Evolutionary conservation across 345 rosid genomes (phyloP), one percentile per base, ranked within the genome.

Genomic region (Rubroshorea leprosula): DNA sequence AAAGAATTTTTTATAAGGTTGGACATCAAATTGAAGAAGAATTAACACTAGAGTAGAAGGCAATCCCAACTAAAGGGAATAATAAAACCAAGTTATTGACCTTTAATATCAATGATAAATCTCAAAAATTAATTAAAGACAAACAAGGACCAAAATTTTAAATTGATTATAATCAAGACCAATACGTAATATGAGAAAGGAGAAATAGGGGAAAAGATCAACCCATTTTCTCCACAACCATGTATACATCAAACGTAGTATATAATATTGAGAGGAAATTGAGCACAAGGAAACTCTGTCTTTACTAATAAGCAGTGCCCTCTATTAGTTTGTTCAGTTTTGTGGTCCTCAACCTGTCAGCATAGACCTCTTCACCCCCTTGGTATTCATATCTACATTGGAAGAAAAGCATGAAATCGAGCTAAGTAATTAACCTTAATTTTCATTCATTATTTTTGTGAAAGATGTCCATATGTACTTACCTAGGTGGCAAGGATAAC

Each of bases 331-430:
- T 84, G 69, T 62, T 60, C 54, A 84, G 23, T 63, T 89, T 89
- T 72, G 74, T 83, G 68, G 80, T 72, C 65, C 76, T 80, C 77
- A 89, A 64, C 69, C 88, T 80, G 61, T 89, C 95, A 14, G 83
- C 73, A 51, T 73, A 54, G 14, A 65, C 74, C 51, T 82, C 85
- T n/a, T n/a, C n/a, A 61, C 65, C 74, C 22, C 79, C 83, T 51
- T 78, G 83, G 59, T 72, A 64, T 46, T 80, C 88, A 54, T 74
- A 67, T 64, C 92, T 87, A 78, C 66, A 76, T 49, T 38, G 10
- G 16, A 31, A 14, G 23, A 16, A n/a, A 24, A 21, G n/a, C n/a
- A n/a, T n/a, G n/a, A n/a, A n/a, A n/a, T n/a, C 7, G 16, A 6
- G 26, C 4, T 7, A 18, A 4, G 4, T 22, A 57, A 49, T 3